phyloP scores from a whole-genome alignment of 2,329 filamentous ascomycete species.

The Arthrocladium fulminans region DNA sequence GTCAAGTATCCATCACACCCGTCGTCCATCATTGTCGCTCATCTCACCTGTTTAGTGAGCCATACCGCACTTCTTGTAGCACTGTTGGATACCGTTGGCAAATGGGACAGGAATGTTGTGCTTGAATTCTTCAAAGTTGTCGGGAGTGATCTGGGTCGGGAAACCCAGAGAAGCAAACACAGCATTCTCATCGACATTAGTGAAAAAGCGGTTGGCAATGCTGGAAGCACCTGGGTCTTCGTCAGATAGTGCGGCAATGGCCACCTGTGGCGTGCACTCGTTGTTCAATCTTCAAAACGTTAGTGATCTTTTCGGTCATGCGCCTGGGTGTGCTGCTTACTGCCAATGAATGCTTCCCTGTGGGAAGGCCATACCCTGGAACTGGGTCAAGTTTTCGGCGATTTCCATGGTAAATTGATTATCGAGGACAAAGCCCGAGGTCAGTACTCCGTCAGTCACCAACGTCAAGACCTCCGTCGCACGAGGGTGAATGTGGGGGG shows the following conservation, averaged over 20 bases:
- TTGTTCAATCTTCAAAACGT: too few relatives aligned
- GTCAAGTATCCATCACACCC: not conserved
- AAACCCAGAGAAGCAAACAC: conserved; percentile 33
- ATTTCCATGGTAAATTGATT: conserved; percentile 37
- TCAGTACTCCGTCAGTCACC: conserved; percentile 31
- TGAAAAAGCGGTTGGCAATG: conserved; percentile 43
- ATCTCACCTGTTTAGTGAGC: conserved; percentile 11
- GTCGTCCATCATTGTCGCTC: too few relatives aligned
- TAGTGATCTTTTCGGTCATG: too few relatives aligned
- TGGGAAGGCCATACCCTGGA: conserved; percentile 41
- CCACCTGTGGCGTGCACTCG: conserved; percentile 36
- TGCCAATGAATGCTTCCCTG: conserved; percentile 41
- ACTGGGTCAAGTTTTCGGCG: conserved; percentile 31
- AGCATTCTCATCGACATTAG: conserved; percentile 36
- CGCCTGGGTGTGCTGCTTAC: too few relatives aligned
- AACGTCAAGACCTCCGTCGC: conserved; percentile 42
- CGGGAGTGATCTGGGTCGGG: conserved; percentile 19
- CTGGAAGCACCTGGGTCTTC: conserved; percentile 33
- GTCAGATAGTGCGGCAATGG: conserved; percentile 36
- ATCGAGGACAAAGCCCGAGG: conserved; percentile 40
- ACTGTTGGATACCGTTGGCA: conserved; percentile 19
- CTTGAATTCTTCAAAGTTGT: conserved; percentile 21
- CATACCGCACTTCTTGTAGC: conserved; percentile 19
- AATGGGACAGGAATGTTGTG: conserved; percentile 16
- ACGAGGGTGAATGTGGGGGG: conserved; percentile 41